Base-by-base conservation (phyloP, 2,329 filamentous ascomycete species). In the Xylariaceae sp. region DNA sequence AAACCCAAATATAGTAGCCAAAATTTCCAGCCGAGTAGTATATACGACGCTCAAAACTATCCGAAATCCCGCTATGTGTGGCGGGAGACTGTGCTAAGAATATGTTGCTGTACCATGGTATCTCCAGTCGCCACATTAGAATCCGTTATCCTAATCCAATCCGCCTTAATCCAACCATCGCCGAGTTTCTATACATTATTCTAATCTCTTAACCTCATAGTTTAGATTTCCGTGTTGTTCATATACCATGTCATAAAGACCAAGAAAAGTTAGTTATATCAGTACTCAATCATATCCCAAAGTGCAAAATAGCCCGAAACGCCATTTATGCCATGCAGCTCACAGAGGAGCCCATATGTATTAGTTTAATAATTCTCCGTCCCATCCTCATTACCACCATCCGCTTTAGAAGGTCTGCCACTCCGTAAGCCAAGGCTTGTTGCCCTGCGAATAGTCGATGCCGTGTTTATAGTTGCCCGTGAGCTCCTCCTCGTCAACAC, bases 401-500 rank as follows among this genome's bases (percentile, higher is more conserved):
- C 6, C 11, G 16, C 24, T 20, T 67, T 41, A 69, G 48, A 68
- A 70, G 3, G 58, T 48, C 55, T 69, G 65, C 75, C 75, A 77
- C 57, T 75, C 69, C 9, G 67, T 70, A 41, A 67, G 64, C 81
- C 81, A 85, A 21, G 81, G 81, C 64, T 79, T 75, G 50, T 79
- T 82, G 21, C 75, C 75, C 57, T 72, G 67, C 13, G 72, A 71
- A 26, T 77, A 77, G 51, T 80, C 76, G 36, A 79, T 69, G 4
- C 87, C 86, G 67, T 88, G 85, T 68, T 81, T 84, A 70, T 91
- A 92, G 52, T 70, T 73, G 55, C 80, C 81, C 55, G 80, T 74
- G 64, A 92, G 74, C 68, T 88, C 85, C 74, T 92, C 89, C 73
- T 91, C 80, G 66, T 93, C 89, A 52, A 93, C 82, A 10, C 89